Base-by-base conservation (phyloP, 148 eudicot genomes). In the Diospyros lotus region DNA sequence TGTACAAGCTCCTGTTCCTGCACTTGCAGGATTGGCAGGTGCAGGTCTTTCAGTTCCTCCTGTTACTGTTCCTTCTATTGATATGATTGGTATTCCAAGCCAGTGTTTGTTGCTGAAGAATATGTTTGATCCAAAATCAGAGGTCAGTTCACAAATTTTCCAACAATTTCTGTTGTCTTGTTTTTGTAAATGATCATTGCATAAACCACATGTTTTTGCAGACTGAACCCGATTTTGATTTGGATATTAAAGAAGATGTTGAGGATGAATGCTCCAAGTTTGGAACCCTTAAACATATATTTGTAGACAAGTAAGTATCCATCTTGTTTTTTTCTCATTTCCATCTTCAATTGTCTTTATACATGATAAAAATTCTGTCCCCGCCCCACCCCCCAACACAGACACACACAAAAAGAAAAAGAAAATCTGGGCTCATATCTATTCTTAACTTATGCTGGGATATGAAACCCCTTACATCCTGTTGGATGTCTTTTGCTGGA, bases 201-300 rank as follows among this genome's bases (percentile, higher is more conserved):
- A 52, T 12, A 72, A 58, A 44, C 48, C 50, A 43, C 67, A 68
- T 50, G 46, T 58, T 69, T 55, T 77, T 9, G 11, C 90, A 93
- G 98, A 76, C 85, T 4, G 98, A 89, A 75, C 88, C 93, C 70
- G 97, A 91, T 75, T 93, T 91, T 79, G 98, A 93, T 87, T 58
- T 85, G 80, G 98, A 91, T 82, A 91, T 93, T 42, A 89, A 91
- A 78, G 98, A 89, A 53, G 98, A 93, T 68, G 94, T 89, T 43
- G 82, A 87, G 59, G 90, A 81, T 4, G 97, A 93, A 81, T 89
- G 97, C 74, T 78, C 88, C 58, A 93, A 89, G 78, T 89, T 58
- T 77, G 98, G 97, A 66, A 50, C 68, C 2, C 65, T 93, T 74
- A 88, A 78, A 84, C 98, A 93, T 78, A 91, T 91, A 46, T 80